phyloP scores from a whole-genome alignment of 768 basidiomycete genomes.

The Trametes punicea region DNA sequence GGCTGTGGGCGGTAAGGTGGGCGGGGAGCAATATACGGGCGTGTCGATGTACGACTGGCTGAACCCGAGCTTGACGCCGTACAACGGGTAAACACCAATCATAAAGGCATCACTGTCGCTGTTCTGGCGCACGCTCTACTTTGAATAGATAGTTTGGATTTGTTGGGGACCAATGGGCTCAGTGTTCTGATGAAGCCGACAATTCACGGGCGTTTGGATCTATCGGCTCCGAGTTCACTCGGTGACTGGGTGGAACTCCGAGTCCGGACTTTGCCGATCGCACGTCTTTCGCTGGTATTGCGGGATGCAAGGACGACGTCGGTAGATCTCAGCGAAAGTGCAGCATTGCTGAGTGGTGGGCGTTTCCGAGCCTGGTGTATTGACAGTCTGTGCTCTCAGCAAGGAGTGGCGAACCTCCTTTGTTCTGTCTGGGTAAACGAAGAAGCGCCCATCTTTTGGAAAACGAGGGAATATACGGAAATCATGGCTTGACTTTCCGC shows the following conservation, averaged over 20 bases:
- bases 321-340: background rate
- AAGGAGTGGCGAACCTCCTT: too few species aligned
- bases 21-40: conserved; percentile 5
- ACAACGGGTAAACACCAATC: background rate
- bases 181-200: background rate
- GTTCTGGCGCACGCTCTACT: background rate
- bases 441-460: background rate
- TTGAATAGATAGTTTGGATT: background rate
- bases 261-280: background rate
- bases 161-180: too few species aligned
- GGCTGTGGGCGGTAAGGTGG: conserved; percentile 12
- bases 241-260: background rate
- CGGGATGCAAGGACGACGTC: background rate
- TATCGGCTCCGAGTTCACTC: background rate
- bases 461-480: too few species aligned
- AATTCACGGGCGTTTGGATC: too few species aligned
- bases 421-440: background rate
- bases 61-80: conserved; percentile 12
- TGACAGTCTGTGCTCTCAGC: too few species aligned
- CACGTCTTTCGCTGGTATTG: too few species aligned
- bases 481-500: too few species aligned
- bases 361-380: background rate
- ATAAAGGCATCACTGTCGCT: background rate
- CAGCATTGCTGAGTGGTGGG: background rate
- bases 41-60: conserved; percentile 14